Percentiles rank a stretch among this genome's conserved stretches.
phyloP scores from a whole-genome alignment of 306 rosid genomes.

The Medicago truncatula region DNA sequence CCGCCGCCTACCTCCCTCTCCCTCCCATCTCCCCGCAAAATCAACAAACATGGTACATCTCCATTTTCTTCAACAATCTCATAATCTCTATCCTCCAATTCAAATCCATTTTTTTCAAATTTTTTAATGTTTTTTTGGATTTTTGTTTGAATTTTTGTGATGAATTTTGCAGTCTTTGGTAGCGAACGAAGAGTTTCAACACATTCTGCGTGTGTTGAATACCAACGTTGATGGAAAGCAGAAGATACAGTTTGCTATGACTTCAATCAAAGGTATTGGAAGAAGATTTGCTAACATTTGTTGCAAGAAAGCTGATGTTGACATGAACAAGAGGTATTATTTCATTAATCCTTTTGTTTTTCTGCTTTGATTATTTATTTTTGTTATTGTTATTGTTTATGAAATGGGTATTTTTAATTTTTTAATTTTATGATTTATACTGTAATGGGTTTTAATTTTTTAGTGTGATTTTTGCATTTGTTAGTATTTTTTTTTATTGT shows the following conservation, averaged over 20 bases:
- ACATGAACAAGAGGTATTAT: constrained; percentile 8
- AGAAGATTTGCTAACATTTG: constrained; percentile 21
- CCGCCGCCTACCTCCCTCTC: constrained; percentile 12
- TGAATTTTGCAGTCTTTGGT: constrained; percentile 13
- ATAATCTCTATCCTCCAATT: not conserved
- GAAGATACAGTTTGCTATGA: constrained; percentile 18
- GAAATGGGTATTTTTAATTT: too few relatives aligned
- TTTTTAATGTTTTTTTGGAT: not conserved
- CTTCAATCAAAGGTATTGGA: constrained; percentile 30
- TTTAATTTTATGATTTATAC: not conserved
- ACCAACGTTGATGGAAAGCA: constrained; percentile 29
- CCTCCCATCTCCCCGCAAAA: not conserved
- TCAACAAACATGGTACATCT: constrained; percentile 31
- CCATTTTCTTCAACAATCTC: not conserved
- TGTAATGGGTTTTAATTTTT: too few relatives aligned
- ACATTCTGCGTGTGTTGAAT: constrained; percentile 25
- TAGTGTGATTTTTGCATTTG: too few relatives aligned
- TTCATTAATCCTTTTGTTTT: not conserved
- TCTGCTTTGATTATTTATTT: not conserved
- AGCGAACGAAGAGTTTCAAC: constrained; percentile 24
- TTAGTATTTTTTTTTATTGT: too few relatives aligned
- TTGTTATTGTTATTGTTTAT: not conserved
- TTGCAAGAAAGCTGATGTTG: constrained; percentile 28
- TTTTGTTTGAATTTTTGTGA: not conserved
- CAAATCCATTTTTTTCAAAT: not conserved